Percentiles rank a stretch among this genome's conserved stretches.
Conservation (phyloP, 352 stramenopile genomes). For the Pythium inflatum region DNA sequence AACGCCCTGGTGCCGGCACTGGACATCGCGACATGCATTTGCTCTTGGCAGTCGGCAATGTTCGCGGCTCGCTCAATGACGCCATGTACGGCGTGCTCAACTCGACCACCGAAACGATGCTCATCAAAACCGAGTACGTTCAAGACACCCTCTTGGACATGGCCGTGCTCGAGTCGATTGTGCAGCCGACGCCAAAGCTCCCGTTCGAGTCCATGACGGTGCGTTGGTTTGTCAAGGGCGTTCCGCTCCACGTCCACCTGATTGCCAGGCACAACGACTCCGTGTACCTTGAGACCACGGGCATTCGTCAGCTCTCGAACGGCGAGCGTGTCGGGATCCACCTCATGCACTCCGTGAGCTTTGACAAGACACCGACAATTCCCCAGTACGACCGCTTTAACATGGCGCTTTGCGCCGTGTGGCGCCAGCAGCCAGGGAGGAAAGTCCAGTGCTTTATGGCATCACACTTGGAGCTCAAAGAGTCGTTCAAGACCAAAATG, state of each 20-base stretch:
- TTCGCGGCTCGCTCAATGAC: constrained; percentile 61
- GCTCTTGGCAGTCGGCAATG: constrained; percentile 40
- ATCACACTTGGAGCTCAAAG: constrained; percentile 47
- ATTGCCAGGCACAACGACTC: constrained; percentile 55
- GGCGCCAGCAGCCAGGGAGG: constrained; percentile 38
- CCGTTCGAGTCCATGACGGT: constrained; percentile 65
- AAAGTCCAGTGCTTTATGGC: constrained; percentile 44
- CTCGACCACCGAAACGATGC: constrained; percentile 52
- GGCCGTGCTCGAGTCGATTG: constrained; percentile 57
- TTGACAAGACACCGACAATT: constrained; percentile 50
- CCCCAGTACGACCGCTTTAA: constrained; percentile 43
- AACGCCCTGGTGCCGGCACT: constrained; percentile 36
- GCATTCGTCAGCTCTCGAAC: constrained; percentile 41
- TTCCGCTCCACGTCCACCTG: constrained; percentile 45
- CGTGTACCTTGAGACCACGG: constrained; percentile 66
- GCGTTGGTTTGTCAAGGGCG: constrained; percentile 65
- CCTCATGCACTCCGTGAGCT: constrained; percentile 67
- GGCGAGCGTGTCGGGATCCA: constrained; percentile 66
- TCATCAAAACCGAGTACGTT: constrained; percentile 61
- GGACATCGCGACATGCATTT: constrained; percentile 29
- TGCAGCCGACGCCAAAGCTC: constrained; percentile 42
- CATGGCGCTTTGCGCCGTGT: constrained; percentile 60
- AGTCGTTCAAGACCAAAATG: constrained; percentile 40
- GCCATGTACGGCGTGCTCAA: constrained; percentile 62
- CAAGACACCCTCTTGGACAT: constrained; percentile 49